phyloP scores from a whole-genome alignment of 306 rosid species.

The Prunus mongolica region DNA sequence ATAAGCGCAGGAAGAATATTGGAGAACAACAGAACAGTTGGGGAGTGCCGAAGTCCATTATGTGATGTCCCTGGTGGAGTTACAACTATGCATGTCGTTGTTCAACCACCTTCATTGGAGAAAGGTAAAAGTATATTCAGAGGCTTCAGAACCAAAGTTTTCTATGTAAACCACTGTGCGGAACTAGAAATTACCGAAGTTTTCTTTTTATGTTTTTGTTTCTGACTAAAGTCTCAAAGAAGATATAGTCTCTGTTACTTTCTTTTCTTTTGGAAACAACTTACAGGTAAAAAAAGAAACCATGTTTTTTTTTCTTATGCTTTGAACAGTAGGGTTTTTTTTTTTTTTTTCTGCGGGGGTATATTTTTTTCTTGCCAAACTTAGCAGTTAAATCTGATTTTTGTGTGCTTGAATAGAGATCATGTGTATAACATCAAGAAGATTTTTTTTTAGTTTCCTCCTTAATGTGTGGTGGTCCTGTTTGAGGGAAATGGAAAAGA shows the following conservation, averaged over 20 bases:
- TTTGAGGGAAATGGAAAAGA: neutral
- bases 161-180: too few relatives aligned
- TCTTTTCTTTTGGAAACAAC: conserved; percentile 7
- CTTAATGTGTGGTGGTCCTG: neutral
- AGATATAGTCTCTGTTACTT: neutral
- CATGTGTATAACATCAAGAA: neutral
- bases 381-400: neutral
- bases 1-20: conserved; percentile 79
- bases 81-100: conserved; percentile 87
- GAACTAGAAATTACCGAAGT: too few relatives aligned
- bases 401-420: neutral
- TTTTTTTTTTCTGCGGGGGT: neutral
- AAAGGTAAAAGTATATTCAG: conserved; percentile 50
- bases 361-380: neutral
- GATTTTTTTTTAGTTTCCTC: neutral
- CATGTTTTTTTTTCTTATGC: neutral
- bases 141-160: neutral
- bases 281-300: neutral
- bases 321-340: neutral
- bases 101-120: conserved; percentile 62
- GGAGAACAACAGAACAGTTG: conserved; percentile 83
- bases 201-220: neutral
- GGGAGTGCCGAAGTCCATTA: conserved; percentile 83
- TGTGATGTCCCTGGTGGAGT: conserved; percentile 73
- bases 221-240: neutral